Evolutionary conservation across 208 protist genomes (phyloP).

Genomic region (Wallacemonas sp.): DNA sequence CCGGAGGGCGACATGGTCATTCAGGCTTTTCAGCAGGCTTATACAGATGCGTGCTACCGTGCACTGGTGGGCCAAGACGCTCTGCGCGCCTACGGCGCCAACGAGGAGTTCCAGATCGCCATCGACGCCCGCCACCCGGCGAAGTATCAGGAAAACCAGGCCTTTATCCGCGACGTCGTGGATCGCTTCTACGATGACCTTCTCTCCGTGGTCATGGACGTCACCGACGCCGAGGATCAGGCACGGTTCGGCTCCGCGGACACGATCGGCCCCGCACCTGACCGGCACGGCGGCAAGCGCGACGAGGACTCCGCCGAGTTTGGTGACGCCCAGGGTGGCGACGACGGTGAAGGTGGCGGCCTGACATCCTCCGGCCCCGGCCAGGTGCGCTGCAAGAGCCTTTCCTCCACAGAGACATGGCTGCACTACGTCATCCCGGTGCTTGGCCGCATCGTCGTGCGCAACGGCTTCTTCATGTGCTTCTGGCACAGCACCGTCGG

Average conservation of each 20-base stretch:
- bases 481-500: conserved; percentile 42
- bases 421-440: conserved; percentile 34
- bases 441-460: conserved; percentile 32
- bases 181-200: conserved; percentile 37
- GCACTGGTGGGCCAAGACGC: conserved; percentile 28
- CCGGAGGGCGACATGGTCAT: conserved; percentile 30
- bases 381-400: conserved; percentile 15
- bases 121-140: conserved; percentile 26
- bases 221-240: conserved; percentile 39
- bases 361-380: not conserved
- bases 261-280: not conserved
- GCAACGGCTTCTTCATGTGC: conserved; percentile 46
- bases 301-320: not conserved
- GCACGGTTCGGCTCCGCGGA: not conserved
- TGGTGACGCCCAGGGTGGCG: not conserved
- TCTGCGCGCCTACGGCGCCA: conserved; percentile 22
- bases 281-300: not conserved
- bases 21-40: conserved; percentile 30
- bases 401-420: conserved; percentile 14
- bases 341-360: not conserved
- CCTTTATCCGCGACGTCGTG: conserved; percentile 28
- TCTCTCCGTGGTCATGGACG: conserved; percentile 21
- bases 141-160: conserved; percentile 28
- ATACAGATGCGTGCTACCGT: conserved; percentile 38
- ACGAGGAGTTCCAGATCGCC: conserved; percentile 38